Percentiles rank a stretch among this genome's conserved stretches.
Conservation (phyloP, 306 rosid species). For the Gynostemma pentaphyllum region DNA sequence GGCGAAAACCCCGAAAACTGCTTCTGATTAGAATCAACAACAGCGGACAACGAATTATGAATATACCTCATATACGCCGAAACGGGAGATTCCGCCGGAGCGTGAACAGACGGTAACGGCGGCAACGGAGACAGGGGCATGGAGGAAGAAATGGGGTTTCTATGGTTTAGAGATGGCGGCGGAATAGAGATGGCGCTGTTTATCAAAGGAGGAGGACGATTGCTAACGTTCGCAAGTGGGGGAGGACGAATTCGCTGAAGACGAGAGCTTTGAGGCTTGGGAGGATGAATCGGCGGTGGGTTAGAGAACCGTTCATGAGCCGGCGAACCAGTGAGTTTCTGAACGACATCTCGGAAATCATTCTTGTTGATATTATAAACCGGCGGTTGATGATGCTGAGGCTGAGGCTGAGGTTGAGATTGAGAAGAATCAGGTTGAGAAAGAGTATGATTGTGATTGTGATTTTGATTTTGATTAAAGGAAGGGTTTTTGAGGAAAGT, state of each 20-base stretch:
- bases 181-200: slow-evolving; percentile 20
- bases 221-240: slow-evolving; percentile 55
- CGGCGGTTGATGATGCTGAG: slow-evolving; percentile 80
- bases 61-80: slow-evolving; percentile 54
- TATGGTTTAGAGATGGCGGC: slow-evolving; percentile 14
- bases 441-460: too few species aligned
- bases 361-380: slow-evolving; percentile 94
- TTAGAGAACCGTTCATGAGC: slow-evolving; percentile 69
- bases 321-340: slow-evolving; percentile 94
- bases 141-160: slow-evolving; percentile 14
- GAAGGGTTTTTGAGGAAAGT: slow-evolving; percentile 15
- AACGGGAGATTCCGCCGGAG: slow-evolving; percentile 59
- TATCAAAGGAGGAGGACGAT: slow-evolving; percentile 48
- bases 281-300: slow-evolving; percentile 67
- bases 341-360: slow-evolving; percentile 90
- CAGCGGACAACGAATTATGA: slow-evolving; percentile 24
- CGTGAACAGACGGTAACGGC: slow-evolving; percentile 55
- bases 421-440: too few species aligned
- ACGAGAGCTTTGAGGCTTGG: slow-evolving; percentile 74
- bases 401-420: slow-evolving; percentile 20
- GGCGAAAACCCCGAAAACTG: slow-evolving; percentile 71
- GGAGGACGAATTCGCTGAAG: slow-evolving; percentile 96
- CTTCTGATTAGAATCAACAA: slow-evolving; percentile 36
- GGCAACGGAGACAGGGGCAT: slow-evolving; percentile 59
- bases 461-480: slow-evolving; percentile 17